Evolutionary conservation across 495 filamentous ascomycete species (phyloP).

Genomic region (Hypoxylon fuscum): DNA sequence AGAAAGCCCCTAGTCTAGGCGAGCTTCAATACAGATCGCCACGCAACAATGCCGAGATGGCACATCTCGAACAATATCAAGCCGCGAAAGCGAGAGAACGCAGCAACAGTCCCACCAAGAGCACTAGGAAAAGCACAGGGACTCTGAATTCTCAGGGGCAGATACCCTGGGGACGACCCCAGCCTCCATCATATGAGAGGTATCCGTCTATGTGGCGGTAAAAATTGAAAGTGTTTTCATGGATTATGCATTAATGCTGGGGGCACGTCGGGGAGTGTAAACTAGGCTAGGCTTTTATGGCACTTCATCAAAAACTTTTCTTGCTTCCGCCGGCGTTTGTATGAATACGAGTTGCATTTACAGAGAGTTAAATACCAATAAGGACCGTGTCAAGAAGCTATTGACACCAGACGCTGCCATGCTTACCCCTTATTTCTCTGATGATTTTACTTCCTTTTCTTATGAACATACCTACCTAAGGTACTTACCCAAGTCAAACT

Average conservation of each 20-base stretch:
- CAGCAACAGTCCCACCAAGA: constrained; percentile 40
- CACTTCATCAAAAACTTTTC: constrained; percentile 3
- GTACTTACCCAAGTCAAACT: constrained; percentile 1
- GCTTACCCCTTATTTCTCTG: neutral
- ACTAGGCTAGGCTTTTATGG: neutral
- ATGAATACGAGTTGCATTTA: constrained; percentile 35
- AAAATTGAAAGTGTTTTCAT: neutral
- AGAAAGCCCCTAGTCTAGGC: constrained; percentile 65
- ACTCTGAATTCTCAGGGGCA: constrained; percentile 20
- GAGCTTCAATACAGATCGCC: constrained; percentile 56
- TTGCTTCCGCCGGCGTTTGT: constrained; percentile 28
- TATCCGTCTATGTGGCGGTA: constrained; percentile 49
- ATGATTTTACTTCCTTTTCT: neutral
- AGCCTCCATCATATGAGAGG: constrained; percentile 47
- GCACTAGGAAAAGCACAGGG: constrained; percentile 38
- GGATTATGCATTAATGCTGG: constrained; percentile 28
- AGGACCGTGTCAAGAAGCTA: constrained; percentile 7
- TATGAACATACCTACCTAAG: neutral
- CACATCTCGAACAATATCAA: constrained; percentile 56
- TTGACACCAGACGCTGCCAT: neutral
- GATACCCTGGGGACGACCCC: constrained; percentile 28
- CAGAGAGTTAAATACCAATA: constrained; percentile 21
- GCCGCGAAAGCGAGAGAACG: constrained; percentile 35
- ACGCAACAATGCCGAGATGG: constrained; percentile 63
- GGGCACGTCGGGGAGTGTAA: neutral